phyloP scores from a whole-genome alignment of 1,139 yeast genomes.

The Diutina mesorugosa region DNA sequence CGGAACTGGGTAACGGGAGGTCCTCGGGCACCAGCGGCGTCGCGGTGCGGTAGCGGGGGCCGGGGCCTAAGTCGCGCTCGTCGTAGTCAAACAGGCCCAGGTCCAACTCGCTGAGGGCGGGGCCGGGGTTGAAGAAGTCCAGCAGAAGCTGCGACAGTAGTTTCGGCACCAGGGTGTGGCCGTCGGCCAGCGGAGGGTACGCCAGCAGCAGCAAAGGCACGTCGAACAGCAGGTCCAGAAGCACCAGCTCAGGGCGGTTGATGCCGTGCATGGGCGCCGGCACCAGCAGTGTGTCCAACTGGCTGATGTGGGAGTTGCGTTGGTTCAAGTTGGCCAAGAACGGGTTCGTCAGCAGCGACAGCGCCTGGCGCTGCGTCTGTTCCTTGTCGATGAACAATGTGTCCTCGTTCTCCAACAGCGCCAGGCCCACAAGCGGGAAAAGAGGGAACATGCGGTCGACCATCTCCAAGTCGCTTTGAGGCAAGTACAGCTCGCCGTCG shows the following conservation, averaged over 20 bases:
- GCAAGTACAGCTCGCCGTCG: not conserved
- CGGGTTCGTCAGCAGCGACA: not conserved
- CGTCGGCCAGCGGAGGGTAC: not conserved
- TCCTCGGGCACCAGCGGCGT: slow-evolving; percentile 1
- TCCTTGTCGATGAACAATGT: not conserved
- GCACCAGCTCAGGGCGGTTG: slow-evolving; percentile 2
- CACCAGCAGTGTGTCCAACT: not conserved
- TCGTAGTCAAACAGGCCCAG: not conserved
- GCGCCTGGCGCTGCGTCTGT: not conserved
- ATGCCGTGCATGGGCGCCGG: not conserved
- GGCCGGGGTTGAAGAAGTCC: not conserved
- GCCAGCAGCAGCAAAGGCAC: not conserved
- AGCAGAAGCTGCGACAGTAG: not conserved
- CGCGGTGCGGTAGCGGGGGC: not conserved
- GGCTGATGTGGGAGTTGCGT: not conserved
- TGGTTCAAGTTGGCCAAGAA: not conserved
- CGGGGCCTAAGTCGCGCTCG: not conserved
- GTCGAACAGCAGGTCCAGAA: slow-evolving; percentile 1
- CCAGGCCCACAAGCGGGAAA: slow-evolving; percentile 37
- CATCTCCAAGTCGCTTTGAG: not conserved
- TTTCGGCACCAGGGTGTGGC: not conserved
- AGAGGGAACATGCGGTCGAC: slow-evolving; percentile 29
- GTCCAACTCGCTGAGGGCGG: not conserved
- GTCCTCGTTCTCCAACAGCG: slow-evolving; percentile 20
- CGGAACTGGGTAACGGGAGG: not conserved